A percentile compares a stretch with the other conserved stretches of the same genome.
Conservation (phyloP, 2,329 filamentous ascomycete species). For the Didymellaceae sp. region DNA sequence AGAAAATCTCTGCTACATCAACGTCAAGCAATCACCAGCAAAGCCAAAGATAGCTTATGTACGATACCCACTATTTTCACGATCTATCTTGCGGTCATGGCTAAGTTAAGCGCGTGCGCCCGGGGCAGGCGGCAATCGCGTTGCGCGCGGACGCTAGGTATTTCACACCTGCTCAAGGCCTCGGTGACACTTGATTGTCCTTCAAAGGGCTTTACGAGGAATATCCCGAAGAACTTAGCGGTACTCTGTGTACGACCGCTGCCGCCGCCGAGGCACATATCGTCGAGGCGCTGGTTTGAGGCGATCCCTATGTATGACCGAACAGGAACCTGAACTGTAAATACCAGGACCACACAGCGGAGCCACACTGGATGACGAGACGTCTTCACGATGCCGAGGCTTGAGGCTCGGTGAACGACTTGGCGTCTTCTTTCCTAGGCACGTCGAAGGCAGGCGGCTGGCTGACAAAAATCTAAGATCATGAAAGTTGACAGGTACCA, state of each 20-base stretch:
- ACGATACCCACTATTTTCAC: conserved; percentile 23
- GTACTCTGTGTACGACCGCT: no score
- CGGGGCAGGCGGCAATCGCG: conserved; percentile 38
- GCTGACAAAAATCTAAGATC: no score
- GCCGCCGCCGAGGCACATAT: no score
- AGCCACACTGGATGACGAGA: no score
- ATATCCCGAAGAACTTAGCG: background rate
- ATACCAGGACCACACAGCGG: no score
- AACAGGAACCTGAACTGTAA: no score
- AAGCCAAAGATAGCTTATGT: conserved; percentile 28
- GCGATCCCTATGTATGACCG: background rate
- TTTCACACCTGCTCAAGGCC: conserved; percentile 10
- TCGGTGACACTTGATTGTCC: conserved; percentile 5
- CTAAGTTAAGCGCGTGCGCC: conserved; percentile 28
- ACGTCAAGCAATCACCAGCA: conserved; percentile 25
- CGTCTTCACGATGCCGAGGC: no score
- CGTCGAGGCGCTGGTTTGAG: no score
- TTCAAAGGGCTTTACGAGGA: conserved; percentile 1
- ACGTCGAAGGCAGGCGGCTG: no score
- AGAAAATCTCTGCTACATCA: no score
- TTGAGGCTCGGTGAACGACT: no score
- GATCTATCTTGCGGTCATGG: conserved; percentile 5
- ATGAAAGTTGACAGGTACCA: background rate
- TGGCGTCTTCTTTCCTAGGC: no score
- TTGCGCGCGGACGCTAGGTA: conserved; percentile 27